Conservation (phyloP, 2,329 filamentous ascomycete species). For the Nannizziopsis barbatae region DNA sequence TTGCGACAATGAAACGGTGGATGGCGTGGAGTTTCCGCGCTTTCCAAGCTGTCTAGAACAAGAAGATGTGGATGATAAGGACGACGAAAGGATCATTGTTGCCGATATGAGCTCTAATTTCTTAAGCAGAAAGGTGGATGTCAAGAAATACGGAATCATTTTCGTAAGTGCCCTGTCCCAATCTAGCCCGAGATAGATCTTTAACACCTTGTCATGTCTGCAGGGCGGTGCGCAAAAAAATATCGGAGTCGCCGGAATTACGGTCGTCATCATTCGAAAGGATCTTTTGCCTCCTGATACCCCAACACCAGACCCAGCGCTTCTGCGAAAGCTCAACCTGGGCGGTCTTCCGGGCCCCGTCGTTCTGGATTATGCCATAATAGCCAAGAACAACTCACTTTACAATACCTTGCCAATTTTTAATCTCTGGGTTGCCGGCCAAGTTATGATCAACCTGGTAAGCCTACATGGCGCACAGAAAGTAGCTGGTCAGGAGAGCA, state of each 20-base stretch:
- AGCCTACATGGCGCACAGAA: conserved; percentile 51
- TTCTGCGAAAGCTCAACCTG: conserved; percentile 65
- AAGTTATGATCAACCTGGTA: conserved; percentile 70
- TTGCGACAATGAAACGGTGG: conserved; percentile 81
- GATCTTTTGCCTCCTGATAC: conserved; percentile 58
- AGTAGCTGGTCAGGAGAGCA: conserved; percentile 62
- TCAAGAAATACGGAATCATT: conserved; percentile 68
- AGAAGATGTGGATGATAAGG: conserved; percentile 42
- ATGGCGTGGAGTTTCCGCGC: conserved; percentile 76
- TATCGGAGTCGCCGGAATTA: conserved; percentile 73
- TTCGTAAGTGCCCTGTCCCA: conserved; percentile 49
- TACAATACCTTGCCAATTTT: conserved; percentile 97
- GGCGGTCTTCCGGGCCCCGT: conserved; percentile 54
- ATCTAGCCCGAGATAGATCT: not conserved
- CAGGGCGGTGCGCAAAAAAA: conserved; percentile 81
- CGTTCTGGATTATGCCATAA: conserved; percentile 69
- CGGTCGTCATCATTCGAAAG: conserved; percentile 76
- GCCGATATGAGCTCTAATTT: conserved; percentile 95
- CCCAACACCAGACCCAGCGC: conserved; percentile 53
- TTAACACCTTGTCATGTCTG: not conserved
- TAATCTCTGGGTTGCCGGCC: conserved; percentile 80
- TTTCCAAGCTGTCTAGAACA: conserved; percentile 55
- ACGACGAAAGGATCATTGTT: conserved; percentile 63
- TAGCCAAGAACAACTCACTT: conserved; percentile 84
- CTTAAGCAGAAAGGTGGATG: conserved; percentile 64